Evolutionary conservation across 164 flowering plant genomes (phyloP), one percentile per base, ranked within the genome.

Genomic region (Platanus orientalis): DNA sequence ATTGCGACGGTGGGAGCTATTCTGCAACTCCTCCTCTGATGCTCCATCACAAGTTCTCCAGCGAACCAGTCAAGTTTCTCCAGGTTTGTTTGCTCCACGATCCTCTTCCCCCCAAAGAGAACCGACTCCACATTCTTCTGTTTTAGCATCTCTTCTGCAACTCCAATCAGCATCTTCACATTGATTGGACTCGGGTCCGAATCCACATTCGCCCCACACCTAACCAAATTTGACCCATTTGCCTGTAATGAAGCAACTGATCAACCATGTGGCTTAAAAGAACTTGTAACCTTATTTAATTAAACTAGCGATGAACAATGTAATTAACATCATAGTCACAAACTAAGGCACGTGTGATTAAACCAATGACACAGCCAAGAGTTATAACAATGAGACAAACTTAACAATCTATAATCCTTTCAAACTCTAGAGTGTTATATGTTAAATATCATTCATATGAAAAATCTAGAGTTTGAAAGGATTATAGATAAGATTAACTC

Each of bases 1-100:
- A 87, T 79, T 51, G 85, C 93, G 74, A 87, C 90, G 72, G 93
- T 87, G 73, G 93, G 93, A 78, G 93, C 90, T 52, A 85, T 83
- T 65, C 93, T 65, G 79, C 87, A 80, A 68, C 88, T 85, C 83
- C 93, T 82, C 84, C 85, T 83, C 77, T 83, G 87, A 71, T 87
- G 93, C 75, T 87, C 93, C 34, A 65, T 65, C 62, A 87, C 86
- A 39, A 85, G 83, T 67, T 87, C 82, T 32, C 80, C 82, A 0
- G 90, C 93, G 25, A 87, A 79, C 90, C 90, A 87, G 54, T 87
- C 93, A 0, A 87, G 84, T 45, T 80, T 87, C 75, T 85, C 93
- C 21, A 74, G 75, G 65, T 87, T 87, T 65, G 79, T 79, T 66
- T 81, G 75, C 68, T 87, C 88, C 7, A 71, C 80, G 1, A 87